Conservation (phyloP, 2,329 filamentous ascomycete species). For the Pseudocercospora pini-densiflorae region DNA sequence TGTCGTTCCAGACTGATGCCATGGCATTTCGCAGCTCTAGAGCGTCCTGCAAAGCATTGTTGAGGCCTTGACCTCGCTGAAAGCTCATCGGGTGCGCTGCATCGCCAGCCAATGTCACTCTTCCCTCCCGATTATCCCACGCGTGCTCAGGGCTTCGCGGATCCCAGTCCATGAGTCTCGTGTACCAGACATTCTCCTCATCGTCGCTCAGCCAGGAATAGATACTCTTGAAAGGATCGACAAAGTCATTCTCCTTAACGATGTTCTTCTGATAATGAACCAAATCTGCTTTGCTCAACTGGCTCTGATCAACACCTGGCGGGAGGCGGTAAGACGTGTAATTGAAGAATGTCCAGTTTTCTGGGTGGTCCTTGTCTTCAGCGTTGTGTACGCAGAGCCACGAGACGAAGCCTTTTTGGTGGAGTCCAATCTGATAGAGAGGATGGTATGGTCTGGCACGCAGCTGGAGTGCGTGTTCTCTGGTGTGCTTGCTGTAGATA, state of each 20-base stretch:
- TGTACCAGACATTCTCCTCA: background rate
- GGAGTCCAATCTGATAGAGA: background rate
- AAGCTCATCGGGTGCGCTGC: conserved; percentile 53
- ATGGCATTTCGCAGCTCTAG: background rate
- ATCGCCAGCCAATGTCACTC: conserved; percentile 40
- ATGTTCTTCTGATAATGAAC: background rate
- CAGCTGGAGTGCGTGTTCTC: conserved; percentile 18
- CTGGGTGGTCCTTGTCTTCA: background rate
- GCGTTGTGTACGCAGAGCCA: background rate
- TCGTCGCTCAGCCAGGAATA: background rate
- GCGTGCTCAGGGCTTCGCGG: background rate
- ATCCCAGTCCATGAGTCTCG: background rate
- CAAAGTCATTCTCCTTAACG: background rate
- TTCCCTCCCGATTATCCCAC: background rate
- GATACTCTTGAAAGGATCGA: background rate
- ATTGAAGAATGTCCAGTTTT: background rate
- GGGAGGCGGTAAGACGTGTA: background rate
- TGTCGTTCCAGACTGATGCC: background rate
- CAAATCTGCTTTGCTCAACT: background rate
- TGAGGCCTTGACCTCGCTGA: conserved; percentile 49
- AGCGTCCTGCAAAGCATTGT: conserved; percentile 46
- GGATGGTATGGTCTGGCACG: background rate
- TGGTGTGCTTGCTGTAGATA: conserved; percentile 22
- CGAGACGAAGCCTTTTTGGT: background rate
- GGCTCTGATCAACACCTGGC: background rate